A percentile compares a stretch with the other conserved stretches of the same genome.
These are phyloP conservation scores for Priceomyces haplophilus DNA, from an alignment of 805 yeast genomes.

Conservation along the genomic window DNA sequence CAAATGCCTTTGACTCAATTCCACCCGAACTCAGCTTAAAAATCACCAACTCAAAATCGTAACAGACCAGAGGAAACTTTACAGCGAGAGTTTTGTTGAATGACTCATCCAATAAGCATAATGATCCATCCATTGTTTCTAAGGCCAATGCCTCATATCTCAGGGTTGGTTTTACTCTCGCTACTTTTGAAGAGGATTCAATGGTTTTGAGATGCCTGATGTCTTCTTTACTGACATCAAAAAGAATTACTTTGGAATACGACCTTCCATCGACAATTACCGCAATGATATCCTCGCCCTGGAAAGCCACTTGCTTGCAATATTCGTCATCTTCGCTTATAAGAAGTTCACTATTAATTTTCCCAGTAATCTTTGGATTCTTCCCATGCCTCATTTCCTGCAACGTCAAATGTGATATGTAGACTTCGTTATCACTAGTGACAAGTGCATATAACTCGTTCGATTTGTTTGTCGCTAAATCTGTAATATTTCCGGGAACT, in stretches of 20 bases:
- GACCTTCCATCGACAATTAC: constrained; percentile 54
- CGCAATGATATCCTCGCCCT: constrained; percentile 51
- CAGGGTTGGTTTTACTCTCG: constrained; percentile 53
- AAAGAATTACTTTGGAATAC: constrained; percentile 48
- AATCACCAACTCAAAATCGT: constrained; percentile 47
- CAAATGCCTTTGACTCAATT: constrained; percentile 48
- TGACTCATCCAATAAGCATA: constrained; percentile 39
- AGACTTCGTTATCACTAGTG: constrained; percentile 39
- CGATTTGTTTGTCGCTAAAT: constrained; percentile 59
- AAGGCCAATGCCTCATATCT: constrained; percentile 52
- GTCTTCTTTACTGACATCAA: constrained; percentile 42
- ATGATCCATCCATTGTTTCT: constrained; percentile 63
- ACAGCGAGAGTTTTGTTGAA: constrained; percentile 34
- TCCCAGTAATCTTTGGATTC: constrained; percentile 41
- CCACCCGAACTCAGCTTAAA: constrained; percentile 15
- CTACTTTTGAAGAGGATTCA: constrained; percentile 49
- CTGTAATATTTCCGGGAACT: constrained; percentile 50
- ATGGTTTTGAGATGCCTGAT: constrained; percentile 32
- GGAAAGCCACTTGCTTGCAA: constrained; percentile 63
- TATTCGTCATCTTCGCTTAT: constrained; percentile 39
- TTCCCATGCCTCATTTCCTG: constrained; percentile 47
- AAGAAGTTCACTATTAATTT: constrained; percentile 31
- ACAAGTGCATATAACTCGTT: constrained; percentile 60
- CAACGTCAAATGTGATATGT: constrained; percentile 43
- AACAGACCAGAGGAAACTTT: constrained; percentile 69